A percentile compares a stretch with the other conserved stretches of the same genome.
These are phyloP conservation scores for Dactylellina parvicollis DNA, from an alignment of 2,329 filamentous ascomycete genomes.

Conservation along the genomic window DNA sequence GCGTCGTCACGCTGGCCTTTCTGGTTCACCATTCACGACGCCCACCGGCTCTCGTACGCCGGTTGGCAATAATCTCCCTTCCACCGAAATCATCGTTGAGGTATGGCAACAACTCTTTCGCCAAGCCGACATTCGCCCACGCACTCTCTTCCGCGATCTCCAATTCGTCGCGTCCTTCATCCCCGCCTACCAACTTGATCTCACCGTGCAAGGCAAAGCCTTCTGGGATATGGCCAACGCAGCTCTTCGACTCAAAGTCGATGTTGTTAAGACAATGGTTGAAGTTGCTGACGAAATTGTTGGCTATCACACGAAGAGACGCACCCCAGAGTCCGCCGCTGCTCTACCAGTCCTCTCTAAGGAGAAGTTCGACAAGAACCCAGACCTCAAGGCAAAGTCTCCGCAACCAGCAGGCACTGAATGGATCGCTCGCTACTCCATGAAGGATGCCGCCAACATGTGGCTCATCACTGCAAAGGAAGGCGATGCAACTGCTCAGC, in stretches of 20 bases:
- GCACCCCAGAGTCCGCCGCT: slow-evolving; percentile 61
- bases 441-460: slow-evolving; percentile 85
- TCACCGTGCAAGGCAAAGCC: slow-evolving; percentile 73
- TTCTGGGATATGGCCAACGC: slow-evolving; percentile 92
- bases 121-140: slow-evolving; percentile 75
- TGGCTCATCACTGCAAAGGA: slow-evolving; percentile 94
- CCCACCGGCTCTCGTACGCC: slow-evolving; percentile 57
- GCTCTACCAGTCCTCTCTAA: slow-evolving; percentile 37
- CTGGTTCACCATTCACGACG: slow-evolving; percentile 57
- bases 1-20: slow-evolving; percentile 66
- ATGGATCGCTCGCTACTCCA: slow-evolving; percentile 66
- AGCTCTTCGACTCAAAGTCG: slow-evolving; percentile 85
- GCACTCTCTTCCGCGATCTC: slow-evolving; percentile 81
- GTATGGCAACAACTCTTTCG: slow-evolving; percentile 75
- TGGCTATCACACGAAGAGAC: slow-evolving; percentile 74
- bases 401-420: slow-evolving; percentile 55
- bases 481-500: slow-evolving; percentile 85
- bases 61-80: slow-evolving; percentile 60
- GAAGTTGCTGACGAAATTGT: slow-evolving; percentile 77
- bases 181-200: slow-evolving; percentile 70
- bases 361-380: slow-evolving; percentile 59
- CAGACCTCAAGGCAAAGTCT: slow-evolving; percentile 54
- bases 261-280: slow-evolving; percentile 86
- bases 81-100: slow-evolving; percentile 72
- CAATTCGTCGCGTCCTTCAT: slow-evolving; percentile 78